Evolutionary conservation across 441 rosid genomes (phyloP), one percentile per base, ranked within the genome.

Genomic region (Sinapis alba): DNA sequence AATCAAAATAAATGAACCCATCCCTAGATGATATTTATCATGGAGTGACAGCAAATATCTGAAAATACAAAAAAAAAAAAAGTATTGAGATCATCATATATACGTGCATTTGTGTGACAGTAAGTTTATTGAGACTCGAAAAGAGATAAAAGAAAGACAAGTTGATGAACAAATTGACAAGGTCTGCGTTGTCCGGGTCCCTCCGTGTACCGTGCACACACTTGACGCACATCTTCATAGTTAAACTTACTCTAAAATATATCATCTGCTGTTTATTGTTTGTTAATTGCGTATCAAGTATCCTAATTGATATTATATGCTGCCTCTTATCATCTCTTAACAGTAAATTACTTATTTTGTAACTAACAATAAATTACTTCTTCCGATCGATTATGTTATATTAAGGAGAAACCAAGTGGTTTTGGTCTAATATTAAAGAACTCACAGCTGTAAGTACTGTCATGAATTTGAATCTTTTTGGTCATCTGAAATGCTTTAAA

Each of bases 121-220:
- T 50, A 30, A 9, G 64, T 53, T 26, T 26, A 15, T 75, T 19
- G 74, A 68, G 47, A 34, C 19, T 24, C 2, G 56, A 51, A n/a
- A 61, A n/a, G 47, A 51, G 32, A 36, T 56, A 13, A 68, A 53
- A 68, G 18, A 68, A 51, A 28, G 15, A 69, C 75, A 69, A 69
- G 70, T 69, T 62, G 65, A 63, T 76, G 75, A 43, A 50, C 79
- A 63, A 76, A 51, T 63, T 47, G 75, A 53, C 56, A 68, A 68
- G 32, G 57, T 9, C 69, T 60, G 62, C 68, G 69, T 68, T 68
- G 69, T 51, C 63, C n/a, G 24, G 58, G 69, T 53, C 69, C 75
- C 51, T 18, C 32, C 10, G 53, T 38, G 74, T 61, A 68, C 73
- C 32, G n/a, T n/a, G n/a, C n/a, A 59, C 58, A 36, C 19, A 19